Percentiles rank a stretch among this genome's conserved stretches.
Evolutionary conservation across 1,284 basidiomycete genomes (phyloP).

Genomic region (Retiboletus flavoniger): DNA sequence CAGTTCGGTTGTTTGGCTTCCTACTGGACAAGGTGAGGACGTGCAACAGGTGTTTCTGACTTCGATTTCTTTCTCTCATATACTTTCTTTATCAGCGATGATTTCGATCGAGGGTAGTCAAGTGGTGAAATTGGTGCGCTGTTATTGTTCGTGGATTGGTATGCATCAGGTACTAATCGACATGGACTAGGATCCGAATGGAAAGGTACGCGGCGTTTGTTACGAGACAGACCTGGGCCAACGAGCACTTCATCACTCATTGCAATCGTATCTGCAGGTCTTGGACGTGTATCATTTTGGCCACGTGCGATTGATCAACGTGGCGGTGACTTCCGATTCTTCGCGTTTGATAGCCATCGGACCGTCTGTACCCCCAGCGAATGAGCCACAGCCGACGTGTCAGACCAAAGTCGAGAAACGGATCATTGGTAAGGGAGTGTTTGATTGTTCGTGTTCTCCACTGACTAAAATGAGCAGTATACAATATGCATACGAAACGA

Average conservation of each 20-base stretch:
- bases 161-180: neutral
- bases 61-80: conserved; percentile 29
- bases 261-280: conserved; percentile 25
- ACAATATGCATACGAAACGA: conserved; percentile 62
- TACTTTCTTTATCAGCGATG: conserved; percentile 12
- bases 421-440: conserved; percentile 56
- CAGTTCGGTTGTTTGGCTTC: conserved; percentile 70
- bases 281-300: conserved; percentile 61
- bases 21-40: conserved; percentile 55
- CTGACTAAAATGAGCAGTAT: conserved; percentile 45
- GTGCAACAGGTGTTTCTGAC: neutral
- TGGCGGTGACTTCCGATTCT: conserved; percentile 70
- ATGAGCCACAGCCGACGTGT: conserved; percentile 66
- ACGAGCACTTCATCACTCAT: neutral
- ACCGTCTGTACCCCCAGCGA: conserved; percentile 56
- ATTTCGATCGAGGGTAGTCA: conserved; percentile 52
- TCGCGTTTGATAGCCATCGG: conserved; percentile 65
- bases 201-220: conserved; percentile 37
- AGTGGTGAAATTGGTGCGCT: conserved; percentile 50
- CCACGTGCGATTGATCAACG: conserved; percentile 69
- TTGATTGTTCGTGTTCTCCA: neutral
- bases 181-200: conserved; percentile 50
- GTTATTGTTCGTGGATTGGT: neutral
- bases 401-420: conserved; percentile 69
- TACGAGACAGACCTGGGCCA: no score